Evolutionary conservation across 1,139 yeast species (phyloP).

Genomic region (Eremothecium sinecaudum): DNA sequence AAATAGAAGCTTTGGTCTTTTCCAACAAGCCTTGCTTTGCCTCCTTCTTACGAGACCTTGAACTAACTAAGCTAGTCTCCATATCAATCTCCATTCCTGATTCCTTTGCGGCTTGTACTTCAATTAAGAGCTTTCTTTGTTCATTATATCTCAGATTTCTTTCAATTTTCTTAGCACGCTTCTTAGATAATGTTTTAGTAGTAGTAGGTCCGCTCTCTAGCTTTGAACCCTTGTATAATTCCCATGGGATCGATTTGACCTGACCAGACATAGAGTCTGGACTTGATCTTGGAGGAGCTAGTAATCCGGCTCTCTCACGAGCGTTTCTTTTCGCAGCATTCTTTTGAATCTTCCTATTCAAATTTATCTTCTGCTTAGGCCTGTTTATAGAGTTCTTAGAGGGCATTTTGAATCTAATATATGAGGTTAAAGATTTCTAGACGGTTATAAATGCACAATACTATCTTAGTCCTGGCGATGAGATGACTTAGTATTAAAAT

Average conservation of each 20-base stretch:
- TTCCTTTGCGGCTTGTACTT: conserved; percentile 40
- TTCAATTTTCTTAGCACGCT: conserved; percentile 71
- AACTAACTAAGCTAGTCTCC: conserved; percentile 8
- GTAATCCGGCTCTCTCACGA: conserved; percentile 38
- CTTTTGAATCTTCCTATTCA: conserved; percentile 46
- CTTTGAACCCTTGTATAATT: conserved; percentile 44
- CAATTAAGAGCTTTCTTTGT: conserved; percentile 44
- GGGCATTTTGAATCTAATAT: conserved; percentile 44
- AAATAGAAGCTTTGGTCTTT: conserved; percentile 54
- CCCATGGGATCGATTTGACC: conserved; percentile 52
- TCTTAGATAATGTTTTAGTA: conserved; percentile 60
- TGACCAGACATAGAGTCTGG: conserved; percentile 39
- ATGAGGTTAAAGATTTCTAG: not conserved
- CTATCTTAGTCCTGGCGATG: not conserved
- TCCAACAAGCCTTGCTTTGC: conserved; percentile 35
- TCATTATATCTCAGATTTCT: conserved; percentile 67
- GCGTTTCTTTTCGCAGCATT: conserved; percentile 50
- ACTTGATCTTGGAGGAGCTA: conserved; percentile 37
- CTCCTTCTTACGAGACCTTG: conserved; percentile 24
- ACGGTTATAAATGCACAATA: not conserved
- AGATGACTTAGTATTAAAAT: too few species aligned
- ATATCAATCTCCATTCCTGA: conserved; percentile 44
- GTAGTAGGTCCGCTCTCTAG: conserved; percentile 39
- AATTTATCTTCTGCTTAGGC: conserved; percentile 55
- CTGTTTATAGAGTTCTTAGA: conserved; percentile 71